Evolutionary conservation across 306 rosid species (phyloP).

Genomic region (Sesbania bispinosa): DNA sequence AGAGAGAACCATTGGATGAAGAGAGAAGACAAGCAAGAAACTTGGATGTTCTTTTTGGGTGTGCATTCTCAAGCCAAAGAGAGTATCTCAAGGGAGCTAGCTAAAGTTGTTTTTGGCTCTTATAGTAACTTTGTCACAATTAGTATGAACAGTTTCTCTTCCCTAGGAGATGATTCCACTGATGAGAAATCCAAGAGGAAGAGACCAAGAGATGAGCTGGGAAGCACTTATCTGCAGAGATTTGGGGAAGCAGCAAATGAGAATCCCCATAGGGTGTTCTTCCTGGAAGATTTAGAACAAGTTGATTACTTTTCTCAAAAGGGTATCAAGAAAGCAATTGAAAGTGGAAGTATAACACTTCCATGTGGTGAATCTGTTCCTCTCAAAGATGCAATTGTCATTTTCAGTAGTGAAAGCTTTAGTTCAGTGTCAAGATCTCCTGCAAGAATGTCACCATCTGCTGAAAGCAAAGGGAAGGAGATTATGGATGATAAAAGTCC

Average conservation of each 20-base stretch:
- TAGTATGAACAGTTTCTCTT: slow-evolving; percentile 42
- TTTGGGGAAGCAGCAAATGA: slow-evolving; percentile 77
- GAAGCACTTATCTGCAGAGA: slow-evolving; percentile 53
- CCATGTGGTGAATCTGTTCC: slow-evolving; percentile 52
- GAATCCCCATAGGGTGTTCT: slow-evolving; percentile 79
- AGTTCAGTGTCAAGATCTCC: slow-evolving; percentile 27
- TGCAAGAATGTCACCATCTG: slow-evolving; percentile 14
- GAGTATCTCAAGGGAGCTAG: slow-evolving; percentile 63
- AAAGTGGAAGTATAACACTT: slow-evolving; percentile 53
- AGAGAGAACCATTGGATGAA: no score
- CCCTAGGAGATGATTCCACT: slow-evolving; percentile 18
- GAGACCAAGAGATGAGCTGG: slow-evolving; percentile 50
- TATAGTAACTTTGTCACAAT: slow-evolving; percentile 44
- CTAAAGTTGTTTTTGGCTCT: slow-evolving; percentile 75
- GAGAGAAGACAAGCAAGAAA: no score
- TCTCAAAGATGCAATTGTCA: slow-evolving; percentile 70
- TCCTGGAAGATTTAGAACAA: slow-evolving; percentile 69
- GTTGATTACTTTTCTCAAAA: slow-evolving; percentile 54
- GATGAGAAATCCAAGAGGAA: slow-evolving; percentile 38
- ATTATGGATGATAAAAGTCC: slow-evolving; percentile 23
- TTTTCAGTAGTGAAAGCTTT: slow-evolving; percentile 55
- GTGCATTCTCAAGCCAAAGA: slow-evolving; percentile 51
- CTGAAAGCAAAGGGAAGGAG: slow-evolving; percentile 32
- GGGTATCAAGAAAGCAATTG: slow-evolving; percentile 62
- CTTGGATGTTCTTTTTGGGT: slow-evolving; percentile 67